phyloP scores from a whole-genome alignment of 169 alveolate genomes.

The Plasmodium gallinaceum region DNA sequence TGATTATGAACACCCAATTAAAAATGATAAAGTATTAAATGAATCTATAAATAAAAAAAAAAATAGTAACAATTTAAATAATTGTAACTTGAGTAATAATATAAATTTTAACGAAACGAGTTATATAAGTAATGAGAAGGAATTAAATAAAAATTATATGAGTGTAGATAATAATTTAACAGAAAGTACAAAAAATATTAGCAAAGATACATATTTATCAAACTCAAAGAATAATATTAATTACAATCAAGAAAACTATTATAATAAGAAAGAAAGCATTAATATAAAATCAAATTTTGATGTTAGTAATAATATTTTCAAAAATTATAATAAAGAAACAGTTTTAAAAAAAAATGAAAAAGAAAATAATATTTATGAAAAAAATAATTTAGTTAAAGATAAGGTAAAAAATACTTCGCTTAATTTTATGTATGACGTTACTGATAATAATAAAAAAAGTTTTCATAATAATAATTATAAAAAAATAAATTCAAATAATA shows the following conservation, averaged over 20 bases:
- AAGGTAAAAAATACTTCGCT: neutral
- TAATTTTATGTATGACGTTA: neutral
- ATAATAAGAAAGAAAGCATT: neutral
- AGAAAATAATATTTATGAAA: slow-evolving; percentile 6
- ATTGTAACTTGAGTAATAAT: neutral
- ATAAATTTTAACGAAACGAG: no score
- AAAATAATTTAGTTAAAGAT: neutral
- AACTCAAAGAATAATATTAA: neutral
- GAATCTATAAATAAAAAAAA: neutral
- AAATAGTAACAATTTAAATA: neutral
- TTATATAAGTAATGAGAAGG: no score
- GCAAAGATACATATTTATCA: neutral
- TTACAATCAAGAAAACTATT: neutral
- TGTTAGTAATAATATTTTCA: slow-evolving; percentile 47
- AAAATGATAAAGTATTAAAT: neutral
- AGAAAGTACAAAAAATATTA: neutral
- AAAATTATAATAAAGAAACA: slow-evolving; percentile 31
- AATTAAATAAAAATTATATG: no score
- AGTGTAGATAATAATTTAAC: neutral
- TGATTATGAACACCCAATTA: neutral
- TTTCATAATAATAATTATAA: slow-evolving; percentile 36
- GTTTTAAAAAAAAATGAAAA: slow-evolving; percentile 10
- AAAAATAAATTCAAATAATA: slow-evolving; percentile 42
- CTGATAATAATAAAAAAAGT: slow-evolving; percentile 20
- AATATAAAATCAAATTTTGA: slow-evolving; percentile 9